A percentile compares a stretch with the other conserved stretches of the same genome.
phyloP scores from a whole-genome alignment of 2,329 filamentous ascomycete species.

The Epichloe sibirici region DNA sequence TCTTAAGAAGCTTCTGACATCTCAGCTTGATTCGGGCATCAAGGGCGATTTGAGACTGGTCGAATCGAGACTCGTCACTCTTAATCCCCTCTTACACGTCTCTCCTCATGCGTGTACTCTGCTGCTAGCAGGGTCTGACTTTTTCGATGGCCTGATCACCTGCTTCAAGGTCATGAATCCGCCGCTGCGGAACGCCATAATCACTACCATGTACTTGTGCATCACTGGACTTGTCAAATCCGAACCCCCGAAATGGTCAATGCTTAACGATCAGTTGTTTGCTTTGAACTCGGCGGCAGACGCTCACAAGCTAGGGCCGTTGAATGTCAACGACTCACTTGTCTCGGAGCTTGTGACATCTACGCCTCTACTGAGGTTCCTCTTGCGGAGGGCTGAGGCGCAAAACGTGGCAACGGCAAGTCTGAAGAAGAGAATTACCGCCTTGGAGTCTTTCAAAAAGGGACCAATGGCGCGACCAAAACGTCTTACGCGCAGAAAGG shows the following conservation, averaged over 20 bases:
- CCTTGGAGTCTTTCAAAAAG: slow-evolving; percentile 48
- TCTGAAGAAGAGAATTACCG: slow-evolving; percentile 46
- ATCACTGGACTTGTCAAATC: slow-evolving; percentile 58
- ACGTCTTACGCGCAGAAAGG: slow-evolving; percentile 37
- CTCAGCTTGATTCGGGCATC: slow-evolving; percentile 48
- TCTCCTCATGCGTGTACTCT: slow-evolving; percentile 46
- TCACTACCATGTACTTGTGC: slow-evolving; percentile 64
- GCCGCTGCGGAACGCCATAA: slow-evolving; percentile 51
- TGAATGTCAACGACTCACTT: slow-evolving; percentile 55
- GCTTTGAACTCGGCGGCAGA: slow-evolving; percentile 62
- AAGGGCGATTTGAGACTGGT: slow-evolving; percentile 41
- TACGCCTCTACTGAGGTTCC: slow-evolving; percentile 59
- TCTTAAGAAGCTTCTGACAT: slow-evolving; percentile 50
- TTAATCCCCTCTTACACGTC: slow-evolving; percentile 52
- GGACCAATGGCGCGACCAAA: slow-evolving; percentile 39
- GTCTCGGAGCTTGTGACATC: slow-evolving; percentile 70
- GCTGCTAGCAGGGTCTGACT: slow-evolving; percentile 77
- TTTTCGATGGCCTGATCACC: slow-evolving; percentile 61
- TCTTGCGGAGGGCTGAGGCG: slow-evolving; percentile 41
- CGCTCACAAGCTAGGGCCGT: slow-evolving; percentile 42
- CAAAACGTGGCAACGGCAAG: slow-evolving; percentile 39
- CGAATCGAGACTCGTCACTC: slow-evolving; percentile 39
- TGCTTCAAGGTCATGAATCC: slow-evolving; percentile 55
- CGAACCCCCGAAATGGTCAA: slow-evolving; percentile 57
- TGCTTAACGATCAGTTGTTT: slow-evolving; percentile 75